Percentiles rank a stretch among this genome's conserved stretches.
Conservation (phyloP, 352 stramenopile species). For the Globisporangium barbulae region DNA sequence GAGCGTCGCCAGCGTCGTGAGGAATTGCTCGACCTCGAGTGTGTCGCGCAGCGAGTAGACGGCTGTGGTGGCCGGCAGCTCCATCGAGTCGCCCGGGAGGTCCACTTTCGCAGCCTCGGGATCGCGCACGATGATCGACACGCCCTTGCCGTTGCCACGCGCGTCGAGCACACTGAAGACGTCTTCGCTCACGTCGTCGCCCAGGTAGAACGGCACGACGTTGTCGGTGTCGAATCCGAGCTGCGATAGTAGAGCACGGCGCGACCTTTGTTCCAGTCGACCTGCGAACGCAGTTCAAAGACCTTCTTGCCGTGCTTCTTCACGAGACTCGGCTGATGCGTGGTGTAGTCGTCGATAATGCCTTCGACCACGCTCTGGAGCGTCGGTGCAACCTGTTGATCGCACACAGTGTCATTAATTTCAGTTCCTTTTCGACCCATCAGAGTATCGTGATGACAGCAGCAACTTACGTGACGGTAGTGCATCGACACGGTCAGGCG, state of each 20-base stretch:
- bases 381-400: slow-evolving; percentile 32
- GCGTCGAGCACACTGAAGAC: slow-evolving; percentile 56
- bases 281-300: slow-evolving; percentile 69
- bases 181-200: slow-evolving; percentile 79
- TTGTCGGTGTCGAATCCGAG: slow-evolving; percentile 58
- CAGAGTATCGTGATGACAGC: not conserved
- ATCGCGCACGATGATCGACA: slow-evolving; percentile 65
- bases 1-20: slow-evolving; percentile 44
- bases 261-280: slow-evolving; percentile 83
- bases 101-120: slow-evolving; percentile 43
- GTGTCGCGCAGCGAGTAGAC: slow-evolving; percentile 60
- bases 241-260: slow-evolving; percentile 70
- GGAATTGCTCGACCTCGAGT: slow-evolving; percentile 52
- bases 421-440: slow-evolving; percentile 1
- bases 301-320: slow-evolving; percentile 80
- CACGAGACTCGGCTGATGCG: slow-evolving; percentile 36
- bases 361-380: slow-evolving; percentile 66
- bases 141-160: slow-evolving; percentile 36
- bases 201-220: slow-evolving; percentile 79
- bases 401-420: not conserved
- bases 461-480: slow-evolving; percentile 58
- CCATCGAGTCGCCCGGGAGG: slow-evolving; percentile 39
- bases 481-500: slow-evolving; percentile 71
- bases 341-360: slow-evolving; percentile 85
- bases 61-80: slow-evolving; percentile 47